Evolutionary conservation across 495 filamentous ascomycete genomes (phyloP).

Genomic region (Lepidopterella palustris): DNA sequence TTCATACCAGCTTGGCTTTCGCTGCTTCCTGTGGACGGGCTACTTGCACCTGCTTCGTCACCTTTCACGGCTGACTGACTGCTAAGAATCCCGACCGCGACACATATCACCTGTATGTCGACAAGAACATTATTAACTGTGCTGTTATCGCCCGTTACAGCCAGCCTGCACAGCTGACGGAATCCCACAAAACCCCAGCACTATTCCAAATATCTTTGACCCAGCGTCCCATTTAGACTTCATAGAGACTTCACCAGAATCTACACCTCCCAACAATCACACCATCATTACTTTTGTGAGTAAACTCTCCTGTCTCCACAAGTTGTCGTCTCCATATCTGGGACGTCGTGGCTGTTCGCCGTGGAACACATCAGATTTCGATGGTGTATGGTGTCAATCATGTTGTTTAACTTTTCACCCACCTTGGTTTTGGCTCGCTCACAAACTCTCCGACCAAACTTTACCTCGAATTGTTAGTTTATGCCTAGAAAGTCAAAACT

Average conservation of each 20-base stretch:
- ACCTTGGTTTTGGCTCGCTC: background rate
- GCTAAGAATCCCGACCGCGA: background rate
- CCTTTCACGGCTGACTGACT: background rate
- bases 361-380: background rate
- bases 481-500: background rate
- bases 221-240: background rate
- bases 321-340: background rate
- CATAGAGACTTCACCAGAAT: background rate
- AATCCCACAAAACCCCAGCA: background rate
- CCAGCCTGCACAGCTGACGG: background rate
- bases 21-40: too few species aligned
- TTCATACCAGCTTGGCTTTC: too few species aligned
- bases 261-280: background rate
- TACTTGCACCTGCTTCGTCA: too few species aligned
- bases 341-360: background rate
- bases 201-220: background rate
- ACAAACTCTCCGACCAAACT: background rate
- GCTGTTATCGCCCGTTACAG: constrained; percentile 1
- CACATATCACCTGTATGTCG: background rate
- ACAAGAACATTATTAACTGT: constrained; percentile 1
- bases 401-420: background rate
- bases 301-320: background rate
- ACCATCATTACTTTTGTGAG: background rate
- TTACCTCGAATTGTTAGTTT: background rate
- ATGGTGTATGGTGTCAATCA: background rate